Evolutionary conservation across 2,329 filamentous ascomycete genomes (phyloP).

Genomic region (Tolypocladium album): DNA sequence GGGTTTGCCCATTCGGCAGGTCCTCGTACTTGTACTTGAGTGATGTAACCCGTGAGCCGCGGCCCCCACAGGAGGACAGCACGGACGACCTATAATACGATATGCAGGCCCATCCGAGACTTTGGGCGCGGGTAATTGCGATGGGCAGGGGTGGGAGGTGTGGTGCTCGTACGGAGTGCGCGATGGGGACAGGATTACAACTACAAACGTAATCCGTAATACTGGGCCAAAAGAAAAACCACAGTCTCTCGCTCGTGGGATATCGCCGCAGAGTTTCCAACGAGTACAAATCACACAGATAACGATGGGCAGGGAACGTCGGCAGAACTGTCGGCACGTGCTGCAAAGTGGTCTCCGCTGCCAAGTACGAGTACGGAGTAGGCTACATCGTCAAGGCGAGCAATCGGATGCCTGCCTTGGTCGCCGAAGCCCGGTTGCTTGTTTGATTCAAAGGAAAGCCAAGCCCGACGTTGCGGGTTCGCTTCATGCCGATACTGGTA

Average conservation of each 20-base stretch:
- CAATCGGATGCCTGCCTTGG: neutral
- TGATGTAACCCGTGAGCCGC: neutral
- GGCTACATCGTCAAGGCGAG: neutral
- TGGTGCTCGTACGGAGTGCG: neutral
- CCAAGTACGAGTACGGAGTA: too few species aligned
- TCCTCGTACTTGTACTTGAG: too few species aligned
- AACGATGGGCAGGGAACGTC: too few species aligned
- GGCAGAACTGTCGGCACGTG: too few species aligned
- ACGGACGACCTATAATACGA: too few species aligned
- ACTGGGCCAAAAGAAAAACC: neutral
- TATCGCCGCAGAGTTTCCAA: neutral
- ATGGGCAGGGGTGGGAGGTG: neutral
- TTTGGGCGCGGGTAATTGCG: neutral
- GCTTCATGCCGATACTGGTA: neutral
- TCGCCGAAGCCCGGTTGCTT: neutral
- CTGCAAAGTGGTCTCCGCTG: too few species aligned
- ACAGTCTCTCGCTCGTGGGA: neutral
- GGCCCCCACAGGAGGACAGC: neutral
- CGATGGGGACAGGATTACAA: neutral
- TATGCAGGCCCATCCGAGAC: neutral
- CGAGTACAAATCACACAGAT: neutral
- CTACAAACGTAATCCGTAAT: too few species aligned
- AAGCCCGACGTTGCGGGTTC: neutral
- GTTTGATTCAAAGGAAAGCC: neutral
- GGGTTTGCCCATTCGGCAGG: neutral